Base-by-base conservation (phyloP, 2,329 filamentous ascomycete genomes). In the Coniosporium tulheliwenetii region DNA sequence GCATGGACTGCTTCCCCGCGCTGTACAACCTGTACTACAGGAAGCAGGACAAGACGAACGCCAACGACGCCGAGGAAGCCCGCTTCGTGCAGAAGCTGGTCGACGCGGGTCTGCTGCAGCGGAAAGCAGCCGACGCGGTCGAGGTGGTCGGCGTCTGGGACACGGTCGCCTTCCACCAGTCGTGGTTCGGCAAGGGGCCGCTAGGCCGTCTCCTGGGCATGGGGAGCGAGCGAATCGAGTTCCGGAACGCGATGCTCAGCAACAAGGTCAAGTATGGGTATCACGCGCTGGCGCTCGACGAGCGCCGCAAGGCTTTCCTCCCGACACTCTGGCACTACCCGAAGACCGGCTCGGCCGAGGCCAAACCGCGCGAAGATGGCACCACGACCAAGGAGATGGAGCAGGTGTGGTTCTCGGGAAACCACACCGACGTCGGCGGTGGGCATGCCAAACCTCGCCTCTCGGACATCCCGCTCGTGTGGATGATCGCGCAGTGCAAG, bases 71-170 rank as follows among this genome's bases (percentile, higher is more conserved):
- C 3, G 32, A 10, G 10, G 32, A 33, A 33, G 32, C 10, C 32
- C 10, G 10, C 32, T 33, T 33, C 13, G 32, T 13, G 13, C 10
- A 33, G 32, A 13, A 33, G 8, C 10, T 33, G 32, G 32, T 13
- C 32, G 13, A 33, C 10, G 13, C 10, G 13, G 32, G 32, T 8
- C 32, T 33, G 10, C 32, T 33, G 13, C 10, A 33, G 10, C 10
- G 10, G 13, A 19, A 30, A 13, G 32, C 32, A 5, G 32, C 32
- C 5, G 13, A 33, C 5, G 32, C 10, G 1, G 55, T 68, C 46
- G 61, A 65, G 44, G 55, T 63, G 1, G 54, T 67, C 4, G 64
- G 61, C 3, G 64, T 66, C 0, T 67, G 61, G 53, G 64, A 67
- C 33, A 67, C 64, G 1, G 64, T 67, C 9, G 63, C 60, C 10